These are phyloP conservation scores for Aegilops bicornis DNA, from an alignment of 176 grass and related monocot species.

Conservation along the genomic window DNA sequence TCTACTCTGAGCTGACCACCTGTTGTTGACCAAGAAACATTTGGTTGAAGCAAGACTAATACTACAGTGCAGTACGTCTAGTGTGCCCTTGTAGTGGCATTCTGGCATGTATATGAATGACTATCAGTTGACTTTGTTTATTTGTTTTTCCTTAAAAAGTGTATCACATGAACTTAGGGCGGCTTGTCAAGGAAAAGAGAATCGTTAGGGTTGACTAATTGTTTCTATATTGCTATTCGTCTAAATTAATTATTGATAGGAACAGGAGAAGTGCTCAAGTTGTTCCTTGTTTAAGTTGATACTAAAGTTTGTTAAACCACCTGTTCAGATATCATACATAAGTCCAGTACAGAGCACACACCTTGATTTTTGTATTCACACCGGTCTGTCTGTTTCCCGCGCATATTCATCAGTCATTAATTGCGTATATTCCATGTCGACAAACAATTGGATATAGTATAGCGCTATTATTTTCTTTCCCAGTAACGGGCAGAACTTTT, in stretches of 20 bases:
- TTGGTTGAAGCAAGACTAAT: not conserved
- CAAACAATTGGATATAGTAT: not conserved
- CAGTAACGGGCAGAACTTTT: not conserved
- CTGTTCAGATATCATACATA: not conserved
- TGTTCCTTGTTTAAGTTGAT: slow-evolving; percentile 14
- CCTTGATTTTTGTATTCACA: not conserved
- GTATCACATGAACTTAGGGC: not conserved
- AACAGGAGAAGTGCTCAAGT: not conserved
- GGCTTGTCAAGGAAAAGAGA: not conserved
- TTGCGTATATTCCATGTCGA: not conserved
- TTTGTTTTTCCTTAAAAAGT: not conserved
- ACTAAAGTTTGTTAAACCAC: not conserved
- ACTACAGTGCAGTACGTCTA: not conserved
- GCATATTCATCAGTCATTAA: not conserved
- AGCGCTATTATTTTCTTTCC: not conserved
- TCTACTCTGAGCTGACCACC: not conserved
- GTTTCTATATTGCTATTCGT: not conserved
- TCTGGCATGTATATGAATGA: not conserved
- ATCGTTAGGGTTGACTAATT: not conserved
- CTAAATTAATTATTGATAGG: not conserved
- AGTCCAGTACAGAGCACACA: not conserved
- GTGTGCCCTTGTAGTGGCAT: not conserved
- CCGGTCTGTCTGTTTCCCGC: not conserved
- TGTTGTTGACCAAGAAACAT: slow-evolving; percentile 22
- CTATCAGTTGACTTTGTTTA: not conserved